These are phyloP conservation scores for Thuja plicata DNA, from an alignment of 83 land plant genomes.

Conservation along the genomic window DNA sequence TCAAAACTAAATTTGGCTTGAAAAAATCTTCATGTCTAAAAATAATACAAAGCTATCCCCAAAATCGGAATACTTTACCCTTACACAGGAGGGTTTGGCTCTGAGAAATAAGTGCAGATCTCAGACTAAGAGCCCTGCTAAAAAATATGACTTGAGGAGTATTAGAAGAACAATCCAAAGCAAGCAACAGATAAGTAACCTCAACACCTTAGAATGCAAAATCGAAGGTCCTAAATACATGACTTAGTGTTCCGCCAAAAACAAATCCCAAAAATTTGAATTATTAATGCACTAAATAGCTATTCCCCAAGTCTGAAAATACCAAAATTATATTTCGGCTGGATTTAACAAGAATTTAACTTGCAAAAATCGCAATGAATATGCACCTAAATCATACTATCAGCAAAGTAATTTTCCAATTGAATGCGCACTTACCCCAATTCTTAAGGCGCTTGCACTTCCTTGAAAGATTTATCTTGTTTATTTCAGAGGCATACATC, in stretches of 20 bases:
- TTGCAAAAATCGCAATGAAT: neutral
- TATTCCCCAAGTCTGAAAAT: neutral
- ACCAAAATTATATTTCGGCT: neutral
- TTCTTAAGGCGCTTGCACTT: neutral
- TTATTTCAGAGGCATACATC: neutral
- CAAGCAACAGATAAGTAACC: no score
- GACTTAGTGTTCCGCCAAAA: no score
- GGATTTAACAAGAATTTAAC: neutral
- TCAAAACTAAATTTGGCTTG: no score
- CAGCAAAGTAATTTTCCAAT: neutral
- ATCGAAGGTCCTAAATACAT: no score
- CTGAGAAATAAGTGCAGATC: no score
- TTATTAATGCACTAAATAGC: neutral
- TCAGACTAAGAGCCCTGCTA: no score
- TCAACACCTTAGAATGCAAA: no score
- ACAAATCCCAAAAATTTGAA: neutral
- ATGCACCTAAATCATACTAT: neutral
- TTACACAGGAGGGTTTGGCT: neutral
- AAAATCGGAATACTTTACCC: neutral
- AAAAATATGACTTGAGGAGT: no score
- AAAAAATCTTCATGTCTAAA: no score
- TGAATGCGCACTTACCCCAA: neutral
- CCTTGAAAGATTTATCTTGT: neutral
- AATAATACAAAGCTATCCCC: no score
- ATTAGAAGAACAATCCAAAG: no score